phyloP scores from a whole-genome alignment of 768 basidiomycete genomes.

The Leucocoprinus sp. region DNA sequence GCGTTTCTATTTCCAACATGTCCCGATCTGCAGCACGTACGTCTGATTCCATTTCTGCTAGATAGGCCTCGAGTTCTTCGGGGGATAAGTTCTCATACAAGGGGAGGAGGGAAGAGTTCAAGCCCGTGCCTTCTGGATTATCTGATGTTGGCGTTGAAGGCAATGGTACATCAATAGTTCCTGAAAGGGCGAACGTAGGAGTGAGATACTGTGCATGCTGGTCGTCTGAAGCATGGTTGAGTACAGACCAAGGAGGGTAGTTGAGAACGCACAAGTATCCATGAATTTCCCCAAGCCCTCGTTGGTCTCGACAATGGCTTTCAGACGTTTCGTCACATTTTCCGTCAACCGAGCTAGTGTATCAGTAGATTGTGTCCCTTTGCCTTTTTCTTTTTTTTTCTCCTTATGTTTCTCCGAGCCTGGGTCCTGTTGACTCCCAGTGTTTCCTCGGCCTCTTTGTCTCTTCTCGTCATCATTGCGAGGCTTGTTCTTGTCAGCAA shows the following conservation, averaged over 20 bases:
- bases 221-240: conserved; percentile 44
- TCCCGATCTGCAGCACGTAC: conserved; percentile 78
- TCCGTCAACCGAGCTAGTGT: conserved; percentile 53
- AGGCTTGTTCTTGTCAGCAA: conserved; percentile 23
- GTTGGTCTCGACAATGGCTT: conserved; percentile 53
- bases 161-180: conserved; percentile 27
- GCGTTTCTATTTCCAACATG: conserved; percentile 64
- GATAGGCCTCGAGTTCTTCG: conserved; percentile 60
- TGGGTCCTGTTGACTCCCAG: not conserved
- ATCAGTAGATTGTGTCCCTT: conserved; percentile 34
- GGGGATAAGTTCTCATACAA: conserved; percentile 58
- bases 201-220: conserved; percentile 68
- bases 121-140: conserved; percentile 5
- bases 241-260: conserved; percentile 1
- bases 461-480: conserved; percentile 18
- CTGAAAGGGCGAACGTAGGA: conserved; percentile 70
- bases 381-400: conserved; percentile 9
- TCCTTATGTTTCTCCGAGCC: conserved; percentile 28
- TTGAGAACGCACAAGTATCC: conserved; percentile 49
- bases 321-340: conserved; percentile 50
- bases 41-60: conserved; percentile 77
- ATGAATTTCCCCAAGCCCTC: conserved; percentile 72
- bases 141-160: conserved; percentile 15
- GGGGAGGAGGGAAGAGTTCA: conserved; percentile 21
- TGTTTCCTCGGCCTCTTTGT: conserved; percentile 18